Evolutionary conservation across 352 stramenopile genomes (phyloP).

Genomic region (Phytophthora lateralis): DNA sequence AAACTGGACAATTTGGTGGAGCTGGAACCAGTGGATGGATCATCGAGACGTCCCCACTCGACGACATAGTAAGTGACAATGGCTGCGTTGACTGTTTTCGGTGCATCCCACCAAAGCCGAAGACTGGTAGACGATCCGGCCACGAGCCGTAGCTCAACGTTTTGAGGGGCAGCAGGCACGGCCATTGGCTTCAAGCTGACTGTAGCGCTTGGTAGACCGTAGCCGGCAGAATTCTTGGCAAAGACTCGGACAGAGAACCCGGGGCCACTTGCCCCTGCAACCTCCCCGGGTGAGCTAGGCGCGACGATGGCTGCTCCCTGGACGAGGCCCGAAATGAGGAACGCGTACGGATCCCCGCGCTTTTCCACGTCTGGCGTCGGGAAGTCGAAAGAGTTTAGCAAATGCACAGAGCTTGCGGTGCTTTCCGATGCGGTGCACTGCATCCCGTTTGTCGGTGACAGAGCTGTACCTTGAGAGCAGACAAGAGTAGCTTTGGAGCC

Average conservation of each 20-base stretch:
- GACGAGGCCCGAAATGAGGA: constrained; percentile 52
- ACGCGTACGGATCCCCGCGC: constrained; percentile 52
- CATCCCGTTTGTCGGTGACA: constrained; percentile 34
- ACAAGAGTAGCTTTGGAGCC: constrained; percentile 50
- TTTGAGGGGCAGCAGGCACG: constrained; percentile 70
- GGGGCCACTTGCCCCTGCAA: constrained; percentile 38
- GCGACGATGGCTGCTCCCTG: constrained; percentile 40
- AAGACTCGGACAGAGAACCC: constrained; percentile 73
- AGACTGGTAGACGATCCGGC: constrained; percentile 69
- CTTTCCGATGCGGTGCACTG: constrained; percentile 62
- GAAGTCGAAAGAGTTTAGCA: constrained; percentile 41
- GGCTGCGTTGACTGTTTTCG: constrained; percentile 83
- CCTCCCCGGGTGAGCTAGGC: constrained; percentile 38
- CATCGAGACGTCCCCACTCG: constrained; percentile 73
- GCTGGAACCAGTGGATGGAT: constrained; percentile 8
- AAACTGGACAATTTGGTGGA: constrained; percentile 33
- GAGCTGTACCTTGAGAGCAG: constrained; percentile 47
- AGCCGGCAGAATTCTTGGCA: constrained; percentile 67
- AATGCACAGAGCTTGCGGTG: constrained; percentile 27
- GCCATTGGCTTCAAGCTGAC: constrained; percentile 89
- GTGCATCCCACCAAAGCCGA: constrained; percentile 87
- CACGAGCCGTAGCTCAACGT: constrained; percentile 81
- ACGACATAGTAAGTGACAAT: constrained; percentile 88
- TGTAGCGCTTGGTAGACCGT: constrained; percentile 56
- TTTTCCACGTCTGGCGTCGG: constrained; percentile 56